Evolutionary conservation across 768 basidiomycete genomes (phyloP).

Genomic region (Suillus variegatus): DNA sequence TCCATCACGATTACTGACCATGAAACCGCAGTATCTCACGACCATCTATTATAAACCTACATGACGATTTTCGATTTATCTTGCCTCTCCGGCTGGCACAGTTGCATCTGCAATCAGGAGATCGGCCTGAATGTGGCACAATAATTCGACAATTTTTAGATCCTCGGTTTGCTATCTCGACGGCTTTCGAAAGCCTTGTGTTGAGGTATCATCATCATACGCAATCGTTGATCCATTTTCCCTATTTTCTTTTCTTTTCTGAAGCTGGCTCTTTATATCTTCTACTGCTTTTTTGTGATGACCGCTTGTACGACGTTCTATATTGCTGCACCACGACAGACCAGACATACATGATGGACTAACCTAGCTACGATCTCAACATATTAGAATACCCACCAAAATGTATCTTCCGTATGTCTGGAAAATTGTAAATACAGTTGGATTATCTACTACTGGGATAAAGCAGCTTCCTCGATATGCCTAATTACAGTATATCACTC

Average conservation of each 20-base stretch:
- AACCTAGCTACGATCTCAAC: slow-evolving; percentile 1
- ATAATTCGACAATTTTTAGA: neutral
- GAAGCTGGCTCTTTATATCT: slow-evolving; percentile 1
- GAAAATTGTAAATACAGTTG: slow-evolving; percentile 6
- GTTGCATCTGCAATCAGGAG: neutral
- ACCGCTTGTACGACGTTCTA: neutral
- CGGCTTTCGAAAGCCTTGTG: neutral
- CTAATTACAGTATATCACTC: neutral
- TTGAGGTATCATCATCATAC: neutral
- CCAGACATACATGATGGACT: neutral
- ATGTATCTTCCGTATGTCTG: slow-evolving; percentile 17
- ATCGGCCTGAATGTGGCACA: neutral
- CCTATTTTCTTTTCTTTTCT: neutral
- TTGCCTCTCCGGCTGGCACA: neutral
- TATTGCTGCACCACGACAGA: neutral
- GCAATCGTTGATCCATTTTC: neutral
- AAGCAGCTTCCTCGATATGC: neutral
- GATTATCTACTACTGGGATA: neutral
- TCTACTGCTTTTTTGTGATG: neutral
- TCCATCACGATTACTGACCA: slow-evolving; percentile 18
- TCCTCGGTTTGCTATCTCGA: neutral
- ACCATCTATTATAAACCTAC: slow-evolving; percentile 83
- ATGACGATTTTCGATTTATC: slow-evolving; percentile 2
- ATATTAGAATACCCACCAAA: slow-evolving; percentile 11
- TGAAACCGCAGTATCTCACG: slow-evolving; percentile 66